Conservation (phyloP, 768 basidiomycete genomes). For the Suillus plorans region DNA sequence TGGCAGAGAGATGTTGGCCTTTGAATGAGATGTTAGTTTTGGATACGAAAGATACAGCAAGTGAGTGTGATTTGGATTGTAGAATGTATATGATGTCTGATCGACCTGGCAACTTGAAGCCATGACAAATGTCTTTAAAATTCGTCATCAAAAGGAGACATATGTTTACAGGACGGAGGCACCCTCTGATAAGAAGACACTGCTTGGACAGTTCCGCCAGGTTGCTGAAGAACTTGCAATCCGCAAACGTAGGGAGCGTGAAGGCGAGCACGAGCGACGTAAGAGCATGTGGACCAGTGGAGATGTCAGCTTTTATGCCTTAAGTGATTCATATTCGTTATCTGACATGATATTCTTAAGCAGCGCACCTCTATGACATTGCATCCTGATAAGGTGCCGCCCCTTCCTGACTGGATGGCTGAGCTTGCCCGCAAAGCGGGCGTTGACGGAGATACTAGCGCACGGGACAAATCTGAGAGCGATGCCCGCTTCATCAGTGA, state of each 20-base stretch:
- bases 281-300: slow-evolving; percentile 66
- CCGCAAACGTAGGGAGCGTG: slow-evolving; percentile 88
- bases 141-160: slow-evolving; percentile 89
- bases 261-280: slow-evolving; percentile 88
- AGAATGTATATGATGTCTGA: slow-evolving; percentile 4
- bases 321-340: neutral
- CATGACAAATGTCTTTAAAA: slow-evolving; percentile 97
- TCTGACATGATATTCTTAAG: neutral
- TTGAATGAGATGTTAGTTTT: slow-evolving; percentile 92
- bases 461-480: slow-evolving; percentile 74
- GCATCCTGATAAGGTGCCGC: slow-evolving; percentile 44
- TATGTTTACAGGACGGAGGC: slow-evolving; percentile 90
- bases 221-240: slow-evolving; percentile 89
- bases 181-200: slow-evolving; percentile 78
- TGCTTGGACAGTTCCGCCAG: slow-evolving; percentile 84
- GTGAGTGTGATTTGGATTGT: slow-evolving; percentile 44
- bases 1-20: slow-evolving; percentile 92
- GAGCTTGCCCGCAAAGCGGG: slow-evolving; percentile 63
- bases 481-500: slow-evolving; percentile 89
- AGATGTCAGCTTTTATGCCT: slow-evolving; percentile 35
- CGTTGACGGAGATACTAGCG: slow-evolving; percentile 36
- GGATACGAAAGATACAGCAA: slow-evolving; percentile 93
- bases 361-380: slow-evolving; percentile 36
- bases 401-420: slow-evolving; percentile 76
- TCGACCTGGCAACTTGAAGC: slow-evolving; percentile 31